Conservation (phyloP, 495 filamentous ascomycete genomes). For the Geoglossum glabrum region DNA sequence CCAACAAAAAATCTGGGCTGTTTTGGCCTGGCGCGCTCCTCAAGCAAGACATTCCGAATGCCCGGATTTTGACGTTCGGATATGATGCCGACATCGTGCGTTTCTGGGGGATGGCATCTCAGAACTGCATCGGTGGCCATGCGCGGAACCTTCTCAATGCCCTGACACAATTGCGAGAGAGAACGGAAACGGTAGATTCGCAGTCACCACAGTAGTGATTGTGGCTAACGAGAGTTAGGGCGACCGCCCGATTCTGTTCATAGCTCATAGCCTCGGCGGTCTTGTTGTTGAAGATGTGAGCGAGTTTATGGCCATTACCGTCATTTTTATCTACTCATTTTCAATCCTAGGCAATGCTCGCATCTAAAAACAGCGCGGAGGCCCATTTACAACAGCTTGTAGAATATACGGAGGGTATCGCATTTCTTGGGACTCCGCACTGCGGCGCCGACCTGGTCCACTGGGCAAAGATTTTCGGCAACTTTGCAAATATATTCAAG, state of each 20-base stretch:
- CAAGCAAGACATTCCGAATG: conserved; percentile 32
- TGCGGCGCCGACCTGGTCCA: conserved; percentile 3
- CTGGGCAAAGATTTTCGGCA: conserved; percentile 2
- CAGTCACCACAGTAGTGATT: too few species aligned
- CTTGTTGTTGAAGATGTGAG: conserved; percentile 43
- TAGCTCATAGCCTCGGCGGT: conserved; percentile 66
- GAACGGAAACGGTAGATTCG: not conserved
- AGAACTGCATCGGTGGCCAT: conserved; percentile 63
- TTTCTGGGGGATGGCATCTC: conserved; percentile 27
- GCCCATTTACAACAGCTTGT: not conserved
- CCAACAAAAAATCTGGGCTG: conserved; percentile 25
- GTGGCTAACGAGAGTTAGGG: too few species aligned
- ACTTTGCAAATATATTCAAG: conserved; percentile 1
- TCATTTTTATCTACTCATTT: too few species aligned
- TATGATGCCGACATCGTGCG: conserved; percentile 62
- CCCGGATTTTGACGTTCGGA: conserved; percentile 61
- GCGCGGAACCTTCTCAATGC: conserved; percentile 53
- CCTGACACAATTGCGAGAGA: conserved; percentile 18
- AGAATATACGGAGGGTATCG: not conserved
- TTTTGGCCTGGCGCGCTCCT: conserved; percentile 65
- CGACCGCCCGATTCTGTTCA: conserved; percentile 61
- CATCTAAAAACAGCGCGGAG: not conserved
- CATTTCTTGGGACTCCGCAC: not conserved
- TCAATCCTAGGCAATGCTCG: not conserved
- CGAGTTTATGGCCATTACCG: not conserved